Percentiles rank a stretch among this genome's conserved stretches.
Conservation (phyloP, 805 yeast genomes). For the Teunomyces panamensis region DNA sequence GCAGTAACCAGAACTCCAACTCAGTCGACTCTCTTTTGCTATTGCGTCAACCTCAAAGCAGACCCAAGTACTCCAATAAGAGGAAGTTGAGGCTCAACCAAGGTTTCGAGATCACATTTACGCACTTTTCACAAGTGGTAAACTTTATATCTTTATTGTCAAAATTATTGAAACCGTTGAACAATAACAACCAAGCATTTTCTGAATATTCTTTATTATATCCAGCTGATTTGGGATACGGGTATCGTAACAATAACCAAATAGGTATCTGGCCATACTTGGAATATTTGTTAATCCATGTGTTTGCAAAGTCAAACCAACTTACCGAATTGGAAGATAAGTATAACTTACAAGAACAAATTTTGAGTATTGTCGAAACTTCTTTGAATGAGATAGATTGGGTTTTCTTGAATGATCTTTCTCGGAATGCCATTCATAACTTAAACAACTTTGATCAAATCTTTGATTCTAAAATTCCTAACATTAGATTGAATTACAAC, state of each 20-base stretch:
- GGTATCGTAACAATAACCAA: slow-evolving; percentile 45
- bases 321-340: slow-evolving; percentile 33
- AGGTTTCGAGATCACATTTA: slow-evolving; percentile 40
- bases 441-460: slow-evolving; percentile 17
- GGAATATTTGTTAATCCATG: slow-evolving; percentile 65
- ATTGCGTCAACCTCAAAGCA: slow-evolving; percentile 10
- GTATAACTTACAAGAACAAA: slow-evolving; percentile 48
- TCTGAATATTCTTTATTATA: slow-evolving; percentile 42
- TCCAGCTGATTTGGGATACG: slow-evolving; percentile 62
- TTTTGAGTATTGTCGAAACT: slow-evolving; percentile 50
- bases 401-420: slow-evolving; percentile 48
- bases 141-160: slow-evolving; percentile 62
- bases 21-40: slow-evolving; percentile 5
- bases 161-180: slow-evolving; percentile 31
- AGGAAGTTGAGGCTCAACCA: slow-evolving; percentile 18
- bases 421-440: slow-evolving; percentile 42
- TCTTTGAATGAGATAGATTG: slow-evolving; percentile 36
- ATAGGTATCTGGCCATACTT: slow-evolving; percentile 78
- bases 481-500: slow-evolving; percentile 18
- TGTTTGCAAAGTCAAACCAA: slow-evolving; percentile 53
- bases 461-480: slow-evolving; percentile 19
- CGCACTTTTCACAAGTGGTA: slow-evolving; percentile 51
- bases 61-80: slow-evolving; percentile 17
- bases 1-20: not conserved
- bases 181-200: slow-evolving; percentile 25